Evolutionary conservation across 495 filamentous ascomycete genomes (phyloP), one percentile per base, ranked within the genome.

Genomic region (Hypoxylon fuscum): DNA sequence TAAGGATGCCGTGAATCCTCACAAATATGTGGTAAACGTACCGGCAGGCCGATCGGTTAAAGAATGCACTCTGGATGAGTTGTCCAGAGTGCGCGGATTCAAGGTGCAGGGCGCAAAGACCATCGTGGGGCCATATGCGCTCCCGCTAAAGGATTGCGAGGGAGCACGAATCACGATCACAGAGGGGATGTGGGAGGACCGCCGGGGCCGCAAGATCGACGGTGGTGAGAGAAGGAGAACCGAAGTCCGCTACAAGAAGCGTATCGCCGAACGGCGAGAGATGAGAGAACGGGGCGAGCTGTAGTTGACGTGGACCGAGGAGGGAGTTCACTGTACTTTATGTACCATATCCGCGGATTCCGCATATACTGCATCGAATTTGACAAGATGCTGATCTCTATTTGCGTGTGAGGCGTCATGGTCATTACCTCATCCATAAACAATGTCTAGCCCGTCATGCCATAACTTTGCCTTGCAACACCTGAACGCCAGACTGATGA

Each of bases 141-240:
- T 76, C 58, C 82, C 82, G 0, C 64, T 91, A 9, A 89, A 90
- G 79, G 84, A 85, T 6, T 87, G 85, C 0, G 78, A 77, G 35
- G 85, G 84, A 29, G 88, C 87, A 2, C 78, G 79, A 29, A 78
- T 97, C 43, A 79, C 78, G 50, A 83, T 89, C 5, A 86, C 89
- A 61, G 92, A 96, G 68, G 90, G 90, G 3, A 87, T 96, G 81
- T 97, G 93, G 93, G 93, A 96, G 77, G 79, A 90, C 65, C 81
- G 76, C 68, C 81, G 89, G 54, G 95, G 95, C 34, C 84, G 85
- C 41, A 98, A 98, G 85, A 85, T 97, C 59, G 95, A 98, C 81
- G 95, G 95, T 68, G 95, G 95, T 81, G 95, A 98, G 78, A 85
- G 95, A 72, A 85, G 96, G 73, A 87, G 84, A 76, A 88, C 87